Conservation (phyloP, 2,329 filamentous ascomycete genomes). For the Setomelanomma holmii region DNA sequence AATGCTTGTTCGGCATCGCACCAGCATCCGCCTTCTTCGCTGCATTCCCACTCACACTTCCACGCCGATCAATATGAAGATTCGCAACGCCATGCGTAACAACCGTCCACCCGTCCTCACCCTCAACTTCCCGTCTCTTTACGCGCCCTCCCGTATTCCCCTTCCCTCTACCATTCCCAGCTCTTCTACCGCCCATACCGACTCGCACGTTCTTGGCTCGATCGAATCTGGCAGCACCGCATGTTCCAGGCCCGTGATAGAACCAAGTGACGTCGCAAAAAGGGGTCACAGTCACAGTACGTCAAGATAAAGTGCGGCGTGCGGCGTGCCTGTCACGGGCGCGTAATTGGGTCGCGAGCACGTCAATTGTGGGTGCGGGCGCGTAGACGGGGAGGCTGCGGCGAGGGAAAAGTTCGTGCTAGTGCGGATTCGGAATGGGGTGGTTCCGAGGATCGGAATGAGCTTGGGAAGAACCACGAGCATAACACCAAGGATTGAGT, state of each 20-base stretch:
- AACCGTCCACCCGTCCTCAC: slow-evolving; percentile 47
- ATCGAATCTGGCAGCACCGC: neutral
- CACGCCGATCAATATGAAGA: slow-evolving; percentile 12
- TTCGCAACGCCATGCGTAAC: slow-evolving; percentile 37
- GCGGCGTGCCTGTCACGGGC: too few relatives aligned
- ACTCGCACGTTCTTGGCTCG: neutral
- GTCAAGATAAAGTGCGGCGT: slow-evolving; percentile 30
- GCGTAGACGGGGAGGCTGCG: slow-evolving; percentile 1
- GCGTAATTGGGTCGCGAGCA: slow-evolving; percentile 14
- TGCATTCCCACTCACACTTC: too few relatives aligned
- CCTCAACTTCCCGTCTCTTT: slow-evolving; percentile 38
- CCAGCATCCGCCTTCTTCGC: neutral
- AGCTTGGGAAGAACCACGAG: too few relatives aligned
- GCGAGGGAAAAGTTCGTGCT: slow-evolving; percentile 5
- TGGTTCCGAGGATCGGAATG: neutral
- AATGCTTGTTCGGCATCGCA: slow-evolving; percentile 21
- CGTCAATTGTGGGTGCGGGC: neutral
- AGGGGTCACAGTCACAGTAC: slow-evolving; percentile 5
- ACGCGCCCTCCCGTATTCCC: slow-evolving; percentile 20
- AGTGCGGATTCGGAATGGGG: neutral
- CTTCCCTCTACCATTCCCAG: neutral
- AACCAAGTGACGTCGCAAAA: neutral
- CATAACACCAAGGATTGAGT: too few relatives aligned
- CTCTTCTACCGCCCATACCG: neutral
- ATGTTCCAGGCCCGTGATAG: neutral